phyloP scores from a whole-genome alignment of 441 rosid species.

The Mallotus repandus region DNA sequence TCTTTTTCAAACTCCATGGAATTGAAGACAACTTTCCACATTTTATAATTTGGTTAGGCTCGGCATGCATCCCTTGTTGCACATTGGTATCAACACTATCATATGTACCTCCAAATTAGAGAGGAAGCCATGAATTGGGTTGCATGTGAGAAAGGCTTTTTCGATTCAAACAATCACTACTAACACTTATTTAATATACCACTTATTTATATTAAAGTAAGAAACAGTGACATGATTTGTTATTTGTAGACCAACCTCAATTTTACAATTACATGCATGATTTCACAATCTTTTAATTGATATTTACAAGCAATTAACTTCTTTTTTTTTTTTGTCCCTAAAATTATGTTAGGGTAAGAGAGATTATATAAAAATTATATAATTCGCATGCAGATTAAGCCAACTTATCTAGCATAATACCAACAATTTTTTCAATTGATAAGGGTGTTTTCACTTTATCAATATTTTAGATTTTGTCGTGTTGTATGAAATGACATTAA shows the following conservation, averaged over 20 bases:
- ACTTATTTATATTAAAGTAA: not conserved
- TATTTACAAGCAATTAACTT: too few species aligned
- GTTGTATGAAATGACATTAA: too few species aligned
- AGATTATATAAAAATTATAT: too few species aligned
- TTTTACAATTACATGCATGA: not conserved
- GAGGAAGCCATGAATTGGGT: slow-evolving; percentile 38
- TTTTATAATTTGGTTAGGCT: slow-evolving; percentile 13
- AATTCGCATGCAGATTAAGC: too few species aligned
- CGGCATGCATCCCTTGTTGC: slow-evolving; percentile 18
- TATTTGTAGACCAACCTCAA: not conserved
- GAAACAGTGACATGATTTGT: not conserved
- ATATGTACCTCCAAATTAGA: too few species aligned
- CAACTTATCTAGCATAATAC: too few species aligned
- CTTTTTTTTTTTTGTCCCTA: too few species aligned
- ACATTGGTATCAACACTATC: slow-evolving; percentile 20
- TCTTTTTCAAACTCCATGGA: slow-evolving; percentile 25
- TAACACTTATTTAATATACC: slow-evolving; percentile 16
- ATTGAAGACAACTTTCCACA: slow-evolving; percentile 19
- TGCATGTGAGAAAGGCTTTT: slow-evolving; percentile 61
- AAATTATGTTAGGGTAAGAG: too few species aligned
- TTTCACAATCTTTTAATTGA: too few species aligned
- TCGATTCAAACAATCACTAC: slow-evolving; percentile 47
- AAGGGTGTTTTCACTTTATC: too few species aligned
- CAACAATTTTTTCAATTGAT: too few species aligned
- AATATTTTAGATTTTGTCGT: too few species aligned